phyloP scores from a whole-genome alignment of 768 basidiomycete genomes.

The Inosperma sp. region DNA sequence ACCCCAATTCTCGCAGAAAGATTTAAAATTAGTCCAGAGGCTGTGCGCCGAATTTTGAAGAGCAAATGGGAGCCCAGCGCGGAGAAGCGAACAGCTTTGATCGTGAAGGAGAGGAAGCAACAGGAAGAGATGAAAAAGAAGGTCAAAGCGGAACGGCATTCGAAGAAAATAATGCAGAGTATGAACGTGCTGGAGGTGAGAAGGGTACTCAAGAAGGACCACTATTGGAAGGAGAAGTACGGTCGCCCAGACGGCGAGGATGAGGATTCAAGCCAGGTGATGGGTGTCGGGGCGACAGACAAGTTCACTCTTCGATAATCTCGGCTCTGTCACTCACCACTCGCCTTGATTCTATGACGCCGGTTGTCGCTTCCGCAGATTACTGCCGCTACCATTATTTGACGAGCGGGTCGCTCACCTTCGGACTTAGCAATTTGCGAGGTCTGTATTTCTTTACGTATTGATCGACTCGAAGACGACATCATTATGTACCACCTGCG shows the following conservation, averaged over 20 bases:
- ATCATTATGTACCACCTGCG: too few relatives aligned
- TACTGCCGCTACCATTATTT: constrained; percentile 12
- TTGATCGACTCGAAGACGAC: too few relatives aligned
- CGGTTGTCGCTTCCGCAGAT: constrained; percentile 17
- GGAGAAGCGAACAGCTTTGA: constrained; percentile 47
- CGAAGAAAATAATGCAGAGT: constrained; percentile 25
- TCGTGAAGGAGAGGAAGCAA: constrained; percentile 45
- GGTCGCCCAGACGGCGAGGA: constrained; percentile 10
- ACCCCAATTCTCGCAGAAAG: constrained; percentile 66
- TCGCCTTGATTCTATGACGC: background rate
- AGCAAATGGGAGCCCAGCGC: constrained; percentile 63
- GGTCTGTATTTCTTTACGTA: too few relatives aligned
- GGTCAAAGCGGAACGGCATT: constrained; percentile 32
- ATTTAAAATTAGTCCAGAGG: constrained; percentile 79
- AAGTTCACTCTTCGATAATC: constrained; percentile 40
- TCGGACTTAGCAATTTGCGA: constrained; percentile 4
- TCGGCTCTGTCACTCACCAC: constrained; percentile 4
- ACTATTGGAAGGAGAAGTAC: constrained; percentile 14
- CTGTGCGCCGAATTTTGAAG: constrained; percentile 72
- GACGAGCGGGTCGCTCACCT: background rate
- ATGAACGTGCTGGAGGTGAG: constrained; percentile 14
- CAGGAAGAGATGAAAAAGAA: constrained; percentile 40
- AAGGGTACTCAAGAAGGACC: constrained; percentile 13
- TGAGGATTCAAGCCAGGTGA: constrained; percentile 13
- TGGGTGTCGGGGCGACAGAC: constrained; percentile 29